Percentiles rank a stretch among this genome's conserved stretches.
phyloP scores from a whole-genome alignment of 2,329 filamentous ascomycete species.

The Beauveria bassiana region DNA sequence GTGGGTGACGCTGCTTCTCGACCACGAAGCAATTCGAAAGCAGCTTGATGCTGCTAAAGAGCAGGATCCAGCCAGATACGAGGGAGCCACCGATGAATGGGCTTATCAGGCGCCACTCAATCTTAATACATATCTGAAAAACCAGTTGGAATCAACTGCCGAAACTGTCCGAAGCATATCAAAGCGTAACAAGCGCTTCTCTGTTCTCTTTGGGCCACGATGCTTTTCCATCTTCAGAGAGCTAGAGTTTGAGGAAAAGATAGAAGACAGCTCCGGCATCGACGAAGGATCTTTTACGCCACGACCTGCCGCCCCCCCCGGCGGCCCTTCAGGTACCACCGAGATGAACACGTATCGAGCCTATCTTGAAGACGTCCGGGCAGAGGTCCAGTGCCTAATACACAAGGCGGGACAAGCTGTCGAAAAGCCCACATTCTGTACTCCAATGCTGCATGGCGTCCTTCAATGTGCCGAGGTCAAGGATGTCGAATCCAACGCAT shows the following conservation, averaged over 20 bases:
- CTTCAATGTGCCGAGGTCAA: constrained; percentile 25
- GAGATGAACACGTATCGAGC: constrained; percentile 35
- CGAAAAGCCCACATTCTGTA: constrained; percentile 24
- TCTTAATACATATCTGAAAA: constrained; percentile 44
- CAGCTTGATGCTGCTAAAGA: constrained; percentile 32
- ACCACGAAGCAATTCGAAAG: constrained; percentile 35
- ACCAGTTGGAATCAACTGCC: constrained; percentile 34
- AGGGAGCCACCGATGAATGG: constrained; percentile 33
- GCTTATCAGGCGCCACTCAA: constrained; percentile 34
- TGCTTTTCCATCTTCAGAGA: constrained; percentile 41
- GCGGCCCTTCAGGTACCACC: constrained; percentile 27
- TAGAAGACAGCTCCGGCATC: constrained; percentile 30
- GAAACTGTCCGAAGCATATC: constrained; percentile 39
- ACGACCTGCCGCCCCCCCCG: constrained; percentile 24
- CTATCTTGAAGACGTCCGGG: constrained; percentile 42
- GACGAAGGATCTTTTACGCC: constrained; percentile 31
- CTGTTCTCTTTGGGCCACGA: constrained; percentile 43
- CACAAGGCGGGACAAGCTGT: constrained; percentile 25
- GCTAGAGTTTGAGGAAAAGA: constrained; percentile 40
- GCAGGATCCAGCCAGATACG: constrained; percentile 41
- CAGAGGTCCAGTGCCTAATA: constrained; percentile 39
- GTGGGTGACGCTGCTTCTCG: constrained; percentile 37
- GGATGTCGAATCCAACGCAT: constrained; percentile 18
- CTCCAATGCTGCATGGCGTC: constrained; percentile 23
- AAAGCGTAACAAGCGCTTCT: constrained; percentile 49